Evolutionary conservation across 805 yeast genomes (phyloP).

Genomic region (Allodekkera sacchari): DNA sequence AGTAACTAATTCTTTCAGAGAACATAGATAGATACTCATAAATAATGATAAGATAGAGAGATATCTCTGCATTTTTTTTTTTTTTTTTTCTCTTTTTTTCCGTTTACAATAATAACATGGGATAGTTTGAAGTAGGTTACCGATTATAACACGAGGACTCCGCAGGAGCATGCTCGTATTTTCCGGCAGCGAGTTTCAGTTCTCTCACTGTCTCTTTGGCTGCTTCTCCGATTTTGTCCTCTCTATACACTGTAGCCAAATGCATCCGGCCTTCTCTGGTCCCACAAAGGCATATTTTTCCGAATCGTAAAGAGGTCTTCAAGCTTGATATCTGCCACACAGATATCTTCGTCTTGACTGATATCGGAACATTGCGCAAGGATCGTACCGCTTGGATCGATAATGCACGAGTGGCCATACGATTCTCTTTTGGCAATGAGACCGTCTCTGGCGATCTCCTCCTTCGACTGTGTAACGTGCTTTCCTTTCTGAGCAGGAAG

Average conservation of each 20-base stretch:
- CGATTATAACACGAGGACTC: too few species aligned
- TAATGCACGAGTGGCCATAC: constrained; percentile 78
- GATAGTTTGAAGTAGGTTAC: too few species aligned
- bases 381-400: constrained; percentile 90
- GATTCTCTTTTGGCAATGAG: constrained; percentile 47
- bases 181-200: too few species aligned
- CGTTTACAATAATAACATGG: too few species aligned
- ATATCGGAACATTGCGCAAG: constrained; percentile 49
- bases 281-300: constrained; percentile 66
- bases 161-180: too few species aligned
- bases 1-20: too few species aligned
- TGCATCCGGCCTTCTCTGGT: constrained; percentile 61
- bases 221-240: background rate
- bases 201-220: too few species aligned
- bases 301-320: constrained; percentile 43
- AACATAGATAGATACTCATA: too few species aligned
- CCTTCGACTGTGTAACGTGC: constrained; percentile 48
- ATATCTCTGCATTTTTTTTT: too few species aligned
- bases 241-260: constrained; percentile 33
- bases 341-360: constrained; percentile 30
- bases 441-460: constrained; percentile 20
- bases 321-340: constrained; percentile 61
- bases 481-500: constrained; percentile 85
- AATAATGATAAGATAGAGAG: too few species aligned
- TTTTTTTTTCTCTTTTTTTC: too few species aligned